Conservation (phyloP, 2,329 filamentous ascomycete species). For the Coleophoma cylindrospora region DNA sequence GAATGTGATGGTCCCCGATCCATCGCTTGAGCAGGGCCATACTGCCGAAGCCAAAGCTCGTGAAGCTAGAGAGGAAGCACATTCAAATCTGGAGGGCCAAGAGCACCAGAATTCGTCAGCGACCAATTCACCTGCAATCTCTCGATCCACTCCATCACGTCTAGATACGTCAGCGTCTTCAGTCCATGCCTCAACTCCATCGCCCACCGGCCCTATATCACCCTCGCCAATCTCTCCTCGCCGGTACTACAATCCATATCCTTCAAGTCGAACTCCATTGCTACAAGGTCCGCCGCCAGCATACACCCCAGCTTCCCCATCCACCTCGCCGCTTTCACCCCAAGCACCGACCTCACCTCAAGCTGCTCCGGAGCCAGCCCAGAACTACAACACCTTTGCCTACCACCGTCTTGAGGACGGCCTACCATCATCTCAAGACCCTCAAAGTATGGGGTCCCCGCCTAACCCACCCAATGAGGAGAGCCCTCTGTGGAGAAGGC, state of each 20-base stretch:
- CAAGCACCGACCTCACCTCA: conserved; percentile 1
- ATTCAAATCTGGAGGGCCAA: conserved; percentile 8
- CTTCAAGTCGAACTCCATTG: conserved; percentile 7
- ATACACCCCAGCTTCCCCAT: conserved; percentile 14
- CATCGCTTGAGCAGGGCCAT: conserved; percentile 13
- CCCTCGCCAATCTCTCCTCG: conserved; percentile 8
- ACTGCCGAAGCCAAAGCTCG: conserved; percentile 17
- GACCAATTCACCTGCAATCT: conserved; percentile 9
- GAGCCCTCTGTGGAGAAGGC: conserved; percentile 15
- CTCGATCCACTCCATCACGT: conserved; percentile 11
- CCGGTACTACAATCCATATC: conserved; percentile 7
- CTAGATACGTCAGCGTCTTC: conserved; percentile 15
- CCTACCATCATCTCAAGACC: conserved; percentile 9
- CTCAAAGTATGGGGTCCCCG: conserved; percentile 23
- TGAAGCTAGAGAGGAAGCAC: conserved; percentile 12
- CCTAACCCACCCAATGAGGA: conserved; percentile 13
- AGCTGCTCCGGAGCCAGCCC: conserved; percentile 1
- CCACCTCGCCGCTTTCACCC: conserved; percentile 1
- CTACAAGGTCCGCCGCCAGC: conserved; percentile 20
- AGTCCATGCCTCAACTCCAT: conserved; percentile 2
- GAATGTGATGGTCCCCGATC: conserved; percentile 18
- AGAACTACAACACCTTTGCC: conserved; percentile 19
- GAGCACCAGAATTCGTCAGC: conserved; percentile 11
- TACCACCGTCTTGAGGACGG: conserved; percentile 17
- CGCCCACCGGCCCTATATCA: conserved; percentile 9